phyloP scores from a whole-genome alignment of 202 grass and related monocot species.

The Elaeis oleifera region DNA sequence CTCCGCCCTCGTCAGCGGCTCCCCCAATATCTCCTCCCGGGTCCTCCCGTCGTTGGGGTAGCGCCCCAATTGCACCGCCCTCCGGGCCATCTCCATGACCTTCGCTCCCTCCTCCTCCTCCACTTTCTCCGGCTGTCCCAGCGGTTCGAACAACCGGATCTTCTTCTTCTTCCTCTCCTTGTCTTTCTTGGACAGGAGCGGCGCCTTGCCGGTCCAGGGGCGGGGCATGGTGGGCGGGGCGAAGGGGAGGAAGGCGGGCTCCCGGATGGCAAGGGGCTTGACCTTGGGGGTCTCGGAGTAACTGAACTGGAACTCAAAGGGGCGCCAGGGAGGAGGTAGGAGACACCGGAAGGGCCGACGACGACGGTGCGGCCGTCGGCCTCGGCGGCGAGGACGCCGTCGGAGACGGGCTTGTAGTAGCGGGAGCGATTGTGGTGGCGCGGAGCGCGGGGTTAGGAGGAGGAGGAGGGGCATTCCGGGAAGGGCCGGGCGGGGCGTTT shows the following conservation, averaged over 20 bases:
- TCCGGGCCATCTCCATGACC: constrained; percentile 57
- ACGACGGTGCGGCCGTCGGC: constrained; percentile 53
- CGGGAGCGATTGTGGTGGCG: constrained; percentile 49
- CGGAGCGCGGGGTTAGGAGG: constrained; percentile 42
- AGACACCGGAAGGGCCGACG: constrained; percentile 55
- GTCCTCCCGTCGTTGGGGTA: constrained; percentile 48
- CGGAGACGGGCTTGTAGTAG: constrained; percentile 72
- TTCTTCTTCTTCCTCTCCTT: constrained; percentile 63
- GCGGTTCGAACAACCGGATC: constrained; percentile 60
- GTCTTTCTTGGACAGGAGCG: constrained; percentile 86
- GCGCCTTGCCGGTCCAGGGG: constrained; percentile 92
- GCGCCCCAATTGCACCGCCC: constrained; percentile 44
- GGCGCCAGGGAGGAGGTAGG: constrained; percentile 69
- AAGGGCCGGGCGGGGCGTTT: constrained; percentile 6
- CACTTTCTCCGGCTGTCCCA: constrained; percentile 39
- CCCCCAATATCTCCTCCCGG: constrained; percentile 69
- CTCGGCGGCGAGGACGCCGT: constrained; percentile 39
- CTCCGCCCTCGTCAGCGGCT: constrained; percentile 58
- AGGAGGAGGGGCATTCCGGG: constrained; percentile 13
- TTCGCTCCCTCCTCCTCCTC: constrained; percentile 28
- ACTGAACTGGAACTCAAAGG: constrained; percentile 95
- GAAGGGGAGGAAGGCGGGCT: constrained; percentile 96
- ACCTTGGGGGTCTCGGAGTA: constrained; percentile 85
- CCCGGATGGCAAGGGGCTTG: constrained; percentile 77
- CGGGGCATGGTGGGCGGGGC: constrained; percentile 86